Conservation (phyloP, 768 basidiomycete species). For the Vararia minispora region DNA sequence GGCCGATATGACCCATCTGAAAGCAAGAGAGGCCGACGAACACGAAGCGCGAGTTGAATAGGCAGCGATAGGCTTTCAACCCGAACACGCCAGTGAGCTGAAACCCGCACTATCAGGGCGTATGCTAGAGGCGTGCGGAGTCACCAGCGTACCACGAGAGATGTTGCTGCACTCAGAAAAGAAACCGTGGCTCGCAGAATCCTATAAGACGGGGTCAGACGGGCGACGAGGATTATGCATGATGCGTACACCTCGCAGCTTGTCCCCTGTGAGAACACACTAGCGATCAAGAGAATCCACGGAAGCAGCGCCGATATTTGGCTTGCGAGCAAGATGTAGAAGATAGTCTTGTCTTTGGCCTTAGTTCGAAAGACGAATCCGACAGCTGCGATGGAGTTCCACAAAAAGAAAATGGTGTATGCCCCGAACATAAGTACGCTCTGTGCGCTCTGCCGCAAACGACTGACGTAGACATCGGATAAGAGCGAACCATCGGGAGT, state of each 20-base stretch:
- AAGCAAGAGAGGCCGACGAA: slow-evolving; percentile 31
- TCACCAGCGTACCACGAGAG: no score
- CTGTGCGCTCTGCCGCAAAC: slow-evolving; percentile 29
- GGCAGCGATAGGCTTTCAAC: slow-evolving; percentile 54
- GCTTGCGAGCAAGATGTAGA: slow-evolving; percentile 43
- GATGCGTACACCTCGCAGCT: slow-evolving; percentile 30
- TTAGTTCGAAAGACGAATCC: slow-evolving; percentile 43
- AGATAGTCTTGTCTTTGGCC: slow-evolving; percentile 47
- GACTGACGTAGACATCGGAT: slow-evolving; percentile 32
- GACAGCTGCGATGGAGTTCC: slow-evolving; percentile 39
- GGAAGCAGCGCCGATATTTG: slow-evolving; percentile 40
- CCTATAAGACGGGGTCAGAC: slow-evolving; percentile 11
- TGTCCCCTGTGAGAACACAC: slow-evolving; percentile 35
- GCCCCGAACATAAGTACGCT: slow-evolving; percentile 37
- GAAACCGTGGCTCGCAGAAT: no score
- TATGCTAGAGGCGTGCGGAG: no score
- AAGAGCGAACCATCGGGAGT: slow-evolving; percentile 51
- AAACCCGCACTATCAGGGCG: no score
- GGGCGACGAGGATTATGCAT: slow-evolving; percentile 34
- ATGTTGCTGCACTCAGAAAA: no score
- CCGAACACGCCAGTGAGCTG: slow-evolving; percentile 56
- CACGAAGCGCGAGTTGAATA: slow-evolving; percentile 48
- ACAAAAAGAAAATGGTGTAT: slow-evolving; percentile 37
- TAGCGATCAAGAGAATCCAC: slow-evolving; percentile 31
- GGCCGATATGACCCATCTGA: slow-evolving; percentile 28